Evolutionary conservation across 2,329 filamentous ascomycete genomes (phyloP), one percentile per base, ranked within the genome.

Genomic region (Trichoderma hamatum): DNA sequence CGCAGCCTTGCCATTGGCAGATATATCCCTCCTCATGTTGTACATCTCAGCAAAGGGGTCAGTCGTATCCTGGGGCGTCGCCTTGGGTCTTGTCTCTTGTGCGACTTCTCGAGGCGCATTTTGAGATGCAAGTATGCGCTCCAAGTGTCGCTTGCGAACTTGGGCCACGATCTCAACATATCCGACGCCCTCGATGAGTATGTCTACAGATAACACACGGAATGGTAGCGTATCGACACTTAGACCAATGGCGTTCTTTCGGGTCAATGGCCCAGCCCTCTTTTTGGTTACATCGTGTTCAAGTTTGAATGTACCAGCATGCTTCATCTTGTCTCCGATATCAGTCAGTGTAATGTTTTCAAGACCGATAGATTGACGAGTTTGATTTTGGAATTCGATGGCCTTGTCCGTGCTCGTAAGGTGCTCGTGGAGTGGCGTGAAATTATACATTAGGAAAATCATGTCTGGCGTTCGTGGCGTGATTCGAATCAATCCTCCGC

Each of bases 141-240:
- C 71, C 28, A 76, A 56, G 69, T 85, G 82, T 75, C 80, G 86
- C 19, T 84, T 87, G 62, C 95, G 88, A 11, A 96, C 88, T 80
- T 99, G 95, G 3, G 90, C 90, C 0, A 89, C 90, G 51, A 99
- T 79, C 80, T 99, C 96, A 2, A 99, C 86, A 92, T 96, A 99
- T 9, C 96, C 96, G 30, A 94, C 90, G 2, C 96, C 94, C 78
- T 98, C 95, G 61, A 99, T 89, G 16, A 99, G 82, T 28, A 99
- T 89, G 76, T 99, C 96, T 0, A 90, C 86, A 10, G 91, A 89
- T 70, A 96, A 85, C 2, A 98, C 89, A 16, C 88, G 86, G 79
- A 94, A 99, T 0, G 94, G 93, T 5, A 98, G 82, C 19, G 84
- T 82, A 2, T 92, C 89, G 0, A 91, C 85, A 68, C 87, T 88